phyloP scores from a whole-genome alignment of 2,329 filamentous ascomycete genomes.

The Hypomyces rosellus region DNA sequence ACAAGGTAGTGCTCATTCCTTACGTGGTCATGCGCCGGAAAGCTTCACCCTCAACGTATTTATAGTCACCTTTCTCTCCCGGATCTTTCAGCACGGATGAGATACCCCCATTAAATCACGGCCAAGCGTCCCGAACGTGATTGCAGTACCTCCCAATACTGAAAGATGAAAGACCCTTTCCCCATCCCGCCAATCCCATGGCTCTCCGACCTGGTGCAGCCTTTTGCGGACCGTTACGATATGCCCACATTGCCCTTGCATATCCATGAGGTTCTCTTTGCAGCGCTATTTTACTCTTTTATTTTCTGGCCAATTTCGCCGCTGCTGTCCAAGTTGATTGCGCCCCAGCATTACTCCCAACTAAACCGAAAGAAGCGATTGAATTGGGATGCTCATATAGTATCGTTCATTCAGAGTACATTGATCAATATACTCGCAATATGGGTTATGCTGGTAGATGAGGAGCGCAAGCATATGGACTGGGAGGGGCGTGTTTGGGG shows the following conservation, averaged over 20 bases:
- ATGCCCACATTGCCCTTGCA: slow-evolving; percentile 67
- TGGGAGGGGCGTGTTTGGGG: slow-evolving; percentile 68
- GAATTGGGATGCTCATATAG: slow-evolving; percentile 83
- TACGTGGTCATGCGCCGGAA: background rate
- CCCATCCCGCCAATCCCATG: slow-evolving; percentile 55
- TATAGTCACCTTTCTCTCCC: background rate
- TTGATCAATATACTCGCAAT: slow-evolving; percentile 68
- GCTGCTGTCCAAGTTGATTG: slow-evolving; percentile 53
- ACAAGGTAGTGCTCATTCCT: background rate
- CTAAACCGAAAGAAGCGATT: slow-evolving; percentile 56
- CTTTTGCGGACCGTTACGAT: slow-evolving; percentile 54
- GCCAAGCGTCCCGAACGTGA: background rate
- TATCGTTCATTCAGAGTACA: slow-evolving; percentile 71
- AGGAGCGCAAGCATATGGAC: slow-evolving; percentile 60
- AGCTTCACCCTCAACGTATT: background rate
- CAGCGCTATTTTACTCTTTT: slow-evolving; percentile 61
- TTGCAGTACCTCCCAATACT: background rate
- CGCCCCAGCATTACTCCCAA: slow-evolving; percentile 59
- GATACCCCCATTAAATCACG: background rate
- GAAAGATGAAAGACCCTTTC: slow-evolving; percentile 66
- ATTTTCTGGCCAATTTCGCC: slow-evolving; percentile 64
- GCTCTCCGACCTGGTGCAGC: slow-evolving; percentile 51
- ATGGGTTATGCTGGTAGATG: slow-evolving; percentile 63
- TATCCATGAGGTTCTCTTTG: slow-evolving; percentile 67
- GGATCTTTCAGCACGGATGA: background rate